Conservation (phyloP, 176 grass and related monocot species). For the Paspalum vaginatum region DNA sequence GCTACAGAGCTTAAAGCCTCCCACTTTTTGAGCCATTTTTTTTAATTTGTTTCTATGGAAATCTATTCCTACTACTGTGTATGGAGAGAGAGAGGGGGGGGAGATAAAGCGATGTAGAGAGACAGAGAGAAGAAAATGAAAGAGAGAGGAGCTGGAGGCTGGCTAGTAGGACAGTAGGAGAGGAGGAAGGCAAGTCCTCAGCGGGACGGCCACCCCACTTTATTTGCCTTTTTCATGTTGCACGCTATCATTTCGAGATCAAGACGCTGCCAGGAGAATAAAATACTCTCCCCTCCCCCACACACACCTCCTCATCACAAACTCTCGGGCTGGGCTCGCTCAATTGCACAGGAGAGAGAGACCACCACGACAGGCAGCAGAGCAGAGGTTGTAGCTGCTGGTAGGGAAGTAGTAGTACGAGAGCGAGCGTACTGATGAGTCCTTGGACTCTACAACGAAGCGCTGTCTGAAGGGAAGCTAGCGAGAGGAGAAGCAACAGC, state of each 20-base stretch:
- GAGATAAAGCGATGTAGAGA: conserved; percentile 20
- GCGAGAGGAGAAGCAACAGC: neutral
- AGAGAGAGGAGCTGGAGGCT: neutral
- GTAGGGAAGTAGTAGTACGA: conserved; percentile 1
- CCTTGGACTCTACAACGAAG: neutral
- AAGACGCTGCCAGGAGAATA: conserved; percentile 64
- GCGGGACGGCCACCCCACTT: conserved; percentile 60
- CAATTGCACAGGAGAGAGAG: neutral
- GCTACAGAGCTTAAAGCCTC: conserved; percentile 15
- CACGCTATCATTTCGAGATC: conserved; percentile 87
- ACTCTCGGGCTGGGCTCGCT: neutral
- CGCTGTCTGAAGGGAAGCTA: conserved; percentile 31
- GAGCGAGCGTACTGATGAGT: conserved; percentile 30
- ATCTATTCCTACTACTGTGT: neutral
- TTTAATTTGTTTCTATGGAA: neutral
- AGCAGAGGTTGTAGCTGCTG: conserved; percentile 8
- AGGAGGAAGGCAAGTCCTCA: conserved; percentile 40
- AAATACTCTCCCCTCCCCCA: conserved; percentile 47
- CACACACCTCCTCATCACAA: conserved; percentile 10
- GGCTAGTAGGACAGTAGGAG: neutral
- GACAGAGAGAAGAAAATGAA: neutral
- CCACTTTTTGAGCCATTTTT: neutral
- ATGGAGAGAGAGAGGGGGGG: neutral
- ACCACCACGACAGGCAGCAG: conserved; percentile 17
- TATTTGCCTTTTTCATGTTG: conserved; percentile 97